These are phyloP conservation scores for Fusarium circinatum DNA, from an alignment of 2,329 filamentous ascomycete species.

Conservation along the genomic window DNA sequence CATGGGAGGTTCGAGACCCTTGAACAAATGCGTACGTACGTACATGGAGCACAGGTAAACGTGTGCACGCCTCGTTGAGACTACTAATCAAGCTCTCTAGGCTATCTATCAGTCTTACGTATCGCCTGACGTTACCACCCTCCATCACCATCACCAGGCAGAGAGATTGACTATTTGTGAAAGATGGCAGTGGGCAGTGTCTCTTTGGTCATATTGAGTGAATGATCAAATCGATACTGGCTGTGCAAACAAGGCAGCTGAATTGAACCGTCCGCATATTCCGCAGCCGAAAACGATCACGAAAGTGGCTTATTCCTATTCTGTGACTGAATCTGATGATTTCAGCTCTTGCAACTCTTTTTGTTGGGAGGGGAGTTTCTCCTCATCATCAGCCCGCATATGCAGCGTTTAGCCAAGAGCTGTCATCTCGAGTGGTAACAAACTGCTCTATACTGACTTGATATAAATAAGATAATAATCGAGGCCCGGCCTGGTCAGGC, in stretches of 20 bases:
- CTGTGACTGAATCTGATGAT: constrained; percentile 5
- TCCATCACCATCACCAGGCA: neutral
- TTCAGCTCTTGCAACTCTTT: neutral
- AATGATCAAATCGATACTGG: neutral
- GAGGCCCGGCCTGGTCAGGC: constrained; percentile 10
- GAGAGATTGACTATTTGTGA: neutral
- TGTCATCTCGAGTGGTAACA: constrained; percentile 1
- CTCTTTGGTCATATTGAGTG: neutral
- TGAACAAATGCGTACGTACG: neutral
- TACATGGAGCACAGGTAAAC: neutral
- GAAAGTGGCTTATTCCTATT: neutral
- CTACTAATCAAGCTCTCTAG: too few relatives aligned
- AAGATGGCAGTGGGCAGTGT: constrained; percentile 10
- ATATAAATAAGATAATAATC: neutral
- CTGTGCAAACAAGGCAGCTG: constrained; percentile 16
- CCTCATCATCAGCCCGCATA: neutral
- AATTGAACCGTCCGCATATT: neutral
- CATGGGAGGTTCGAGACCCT: constrained; percentile 19
- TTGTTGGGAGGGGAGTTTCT: neutral
- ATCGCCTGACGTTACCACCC: constrained; percentile 17
- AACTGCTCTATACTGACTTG: neutral
- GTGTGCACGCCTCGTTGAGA: neutral
- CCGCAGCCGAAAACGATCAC: constrained; percentile 15
- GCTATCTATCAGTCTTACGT: constrained; percentile 21
- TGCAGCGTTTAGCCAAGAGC: constrained; percentile 5